Evolutionary conservation across 2,329 filamentous ascomycete genomes (phyloP), one percentile per base, ranked within the genome.

Genomic region (Ophiocordyceps camponoti-saundersi): DNA sequence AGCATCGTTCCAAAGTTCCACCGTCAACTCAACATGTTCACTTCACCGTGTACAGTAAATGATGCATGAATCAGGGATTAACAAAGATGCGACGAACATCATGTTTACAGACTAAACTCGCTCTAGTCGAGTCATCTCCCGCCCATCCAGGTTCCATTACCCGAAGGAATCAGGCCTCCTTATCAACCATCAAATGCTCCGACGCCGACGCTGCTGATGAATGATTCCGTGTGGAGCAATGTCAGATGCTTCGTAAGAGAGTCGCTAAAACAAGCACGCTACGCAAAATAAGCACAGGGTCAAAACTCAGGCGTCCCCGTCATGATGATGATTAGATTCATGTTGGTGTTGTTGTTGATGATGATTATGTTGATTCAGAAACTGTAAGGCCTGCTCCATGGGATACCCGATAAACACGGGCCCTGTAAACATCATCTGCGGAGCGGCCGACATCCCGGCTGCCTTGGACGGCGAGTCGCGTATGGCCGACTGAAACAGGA

Each of bases 331-430:
- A n/a, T n/a, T n/a, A n/a, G n/a, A n/a, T n/a, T n/a, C 36, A 40
- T 20, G 11, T 11, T 10, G n/a, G 15, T 11, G 8, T 20, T 18
- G 39, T 59, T 44, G 58, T 52, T 55, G 53, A 44, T 48, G 53
- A 47, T 55, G 55, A 55, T 59, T 70, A 49, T 70, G 73, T 47
- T 77, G 71, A 53, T 83, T 79, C 68, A 93, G 74, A 46, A 93
- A 73, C 47, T 77, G 71, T 22, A 85, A 75, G n/a, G 85, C 84
- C 59, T 93, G 81, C 49, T 93, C 85, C 50, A 87, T 75, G 11
- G 82, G 79, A 57, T 95, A 95, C 0, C 90, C 90, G 55, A 96
- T 86, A 58, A 95, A 95, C 0, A 95, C 88, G 0, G 90, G 90
- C 0, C 90, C 90, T 10, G 85, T 94, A 58, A 95, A 95, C 0